These are phyloP conservation scores for Solanum chmielewskii DNA, from an alignment of 257 asterid species.

Conservation along the genomic window DNA sequence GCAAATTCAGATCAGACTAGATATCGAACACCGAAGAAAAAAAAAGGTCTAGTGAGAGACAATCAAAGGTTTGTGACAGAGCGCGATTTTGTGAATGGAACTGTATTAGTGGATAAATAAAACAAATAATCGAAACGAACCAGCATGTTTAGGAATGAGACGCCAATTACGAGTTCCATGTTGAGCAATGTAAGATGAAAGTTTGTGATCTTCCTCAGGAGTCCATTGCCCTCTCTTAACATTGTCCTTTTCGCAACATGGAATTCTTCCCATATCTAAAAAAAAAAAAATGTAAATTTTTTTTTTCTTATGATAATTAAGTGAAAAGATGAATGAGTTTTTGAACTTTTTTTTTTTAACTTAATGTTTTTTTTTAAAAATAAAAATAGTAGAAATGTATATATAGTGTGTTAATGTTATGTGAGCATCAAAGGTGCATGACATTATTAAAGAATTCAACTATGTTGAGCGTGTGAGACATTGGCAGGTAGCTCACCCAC, in stretches of 20 bases:
- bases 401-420: background rate
- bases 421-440: conserved; percentile 48
- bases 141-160: conserved; percentile 94
- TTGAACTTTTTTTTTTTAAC: background rate
- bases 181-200: conserved; percentile 87
- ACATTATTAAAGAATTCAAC: conserved; percentile 78
- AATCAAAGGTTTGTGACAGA: background rate
- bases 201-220: conserved; percentile 91
- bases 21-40: background rate
- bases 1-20: background rate
- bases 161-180: conserved; percentile 98
- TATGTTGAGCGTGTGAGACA: conserved; percentile 76
- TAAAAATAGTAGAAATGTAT: background rate
- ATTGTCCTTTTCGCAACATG: conserved; percentile 88
- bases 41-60: background rate
- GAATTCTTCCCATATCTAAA: conserved; percentile 59
- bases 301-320: background rate
- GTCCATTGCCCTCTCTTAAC: conserved; percentile 97
- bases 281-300: background rate
- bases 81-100: background rate
- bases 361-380: background rate
- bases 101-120: background rate
- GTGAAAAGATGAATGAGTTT: background rate
- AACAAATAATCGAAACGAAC: conserved; percentile 3
- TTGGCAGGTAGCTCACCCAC: conserved; percentile 82